Evolutionary conservation across 495 filamentous ascomycete genomes (phyloP).

Genomic region (Geopyxis carbonaria): DNA sequence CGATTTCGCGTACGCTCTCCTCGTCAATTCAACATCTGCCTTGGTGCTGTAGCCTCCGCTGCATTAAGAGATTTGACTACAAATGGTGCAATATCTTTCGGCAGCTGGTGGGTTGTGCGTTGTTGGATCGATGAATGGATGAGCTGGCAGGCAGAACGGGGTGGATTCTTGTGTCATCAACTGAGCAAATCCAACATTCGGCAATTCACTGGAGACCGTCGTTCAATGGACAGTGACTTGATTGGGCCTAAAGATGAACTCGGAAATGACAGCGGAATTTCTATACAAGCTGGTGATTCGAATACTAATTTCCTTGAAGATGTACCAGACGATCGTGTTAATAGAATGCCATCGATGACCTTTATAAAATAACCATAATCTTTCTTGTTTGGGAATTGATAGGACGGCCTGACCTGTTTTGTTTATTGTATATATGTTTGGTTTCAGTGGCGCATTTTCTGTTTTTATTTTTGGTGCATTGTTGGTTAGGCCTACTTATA

Average conservation of each 20-base stretch:
- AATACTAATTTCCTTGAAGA: conserved; percentile 18
- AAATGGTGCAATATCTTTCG: conserved; percentile 66
- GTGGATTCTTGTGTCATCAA: conserved; percentile 62
- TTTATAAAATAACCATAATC: conserved; percentile 25
- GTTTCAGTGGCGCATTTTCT: too few relatives aligned
- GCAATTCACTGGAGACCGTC: conserved; percentile 16
- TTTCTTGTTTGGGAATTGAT: too few relatives aligned
- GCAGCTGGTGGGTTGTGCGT: conserved; percentile 96
- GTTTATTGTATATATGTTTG: too few relatives aligned
- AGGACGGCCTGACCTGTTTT: too few relatives aligned
- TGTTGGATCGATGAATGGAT: conserved; percentile 95
- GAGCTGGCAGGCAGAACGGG: conserved; percentile 75
- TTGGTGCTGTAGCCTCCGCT: conserved; percentile 49
- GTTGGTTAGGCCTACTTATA: too few relatives aligned
- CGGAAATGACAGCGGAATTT: conserved; percentile 27
- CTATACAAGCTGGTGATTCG: conserved; percentile 23
- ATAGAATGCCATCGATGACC: conserved; percentile 29
- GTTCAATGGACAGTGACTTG: conserved; percentile 25
- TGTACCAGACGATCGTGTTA: conserved; percentile 27
- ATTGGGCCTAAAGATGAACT: conserved; percentile 23
- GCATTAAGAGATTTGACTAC: conserved; percentile 69
- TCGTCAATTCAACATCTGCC: conserved; percentile 49
- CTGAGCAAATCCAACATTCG: conserved; percentile 3
- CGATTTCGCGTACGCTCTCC: conserved; percentile 56
- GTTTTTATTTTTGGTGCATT: too few relatives aligned